Conservation (phyloP, 2,329 filamentous ascomycete genomes). For the Aspergillus persii region DNA sequence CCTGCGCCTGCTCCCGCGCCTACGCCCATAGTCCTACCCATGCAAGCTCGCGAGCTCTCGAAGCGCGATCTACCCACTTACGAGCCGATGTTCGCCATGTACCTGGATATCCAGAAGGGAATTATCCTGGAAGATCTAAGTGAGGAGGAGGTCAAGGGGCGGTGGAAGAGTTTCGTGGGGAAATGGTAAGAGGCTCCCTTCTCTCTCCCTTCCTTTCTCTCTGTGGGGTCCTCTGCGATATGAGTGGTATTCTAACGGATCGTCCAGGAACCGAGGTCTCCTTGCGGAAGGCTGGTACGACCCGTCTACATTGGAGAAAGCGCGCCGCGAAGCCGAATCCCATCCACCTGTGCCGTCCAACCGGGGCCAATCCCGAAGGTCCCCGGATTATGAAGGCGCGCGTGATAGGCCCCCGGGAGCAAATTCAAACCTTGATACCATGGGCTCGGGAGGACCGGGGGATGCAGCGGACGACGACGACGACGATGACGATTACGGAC, state of each 20-base stretch:
- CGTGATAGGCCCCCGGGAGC: constrained; percentile 31
- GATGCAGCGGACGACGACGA: constrained; percentile 40
- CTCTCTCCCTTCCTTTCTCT: constrained; percentile 3
- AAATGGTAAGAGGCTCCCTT: constrained; percentile 65
- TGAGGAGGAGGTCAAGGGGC: constrained; percentile 71
- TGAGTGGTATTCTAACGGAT: constrained; percentile 39
- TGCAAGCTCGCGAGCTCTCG: constrained; percentile 62
- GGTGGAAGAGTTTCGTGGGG: constrained; percentile 89
- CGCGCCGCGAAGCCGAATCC: constrained; percentile 34
- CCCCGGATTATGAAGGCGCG: constrained; percentile 24
- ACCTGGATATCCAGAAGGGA: constrained; percentile 84
- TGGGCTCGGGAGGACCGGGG: neutral
- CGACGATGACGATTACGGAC: constrained; percentile 64
- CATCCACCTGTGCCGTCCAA: neutral
- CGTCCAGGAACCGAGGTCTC: constrained; percentile 73
- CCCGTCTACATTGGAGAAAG: constrained; percentile 64
- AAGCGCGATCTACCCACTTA: constrained; percentile 68
- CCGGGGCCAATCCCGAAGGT: constrained; percentile 10
- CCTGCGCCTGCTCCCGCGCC: neutral
- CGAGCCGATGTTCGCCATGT: constrained; percentile 73
- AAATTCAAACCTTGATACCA: neutral
- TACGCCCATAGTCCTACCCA: constrained; percentile 56
- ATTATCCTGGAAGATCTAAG: constrained; percentile 66
- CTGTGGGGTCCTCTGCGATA: neutral
- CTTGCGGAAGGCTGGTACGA: constrained; percentile 93